Evolutionary conservation across 805 yeast species (phyloP).

Genomic region (Dipodascus geniculatus): DNA sequence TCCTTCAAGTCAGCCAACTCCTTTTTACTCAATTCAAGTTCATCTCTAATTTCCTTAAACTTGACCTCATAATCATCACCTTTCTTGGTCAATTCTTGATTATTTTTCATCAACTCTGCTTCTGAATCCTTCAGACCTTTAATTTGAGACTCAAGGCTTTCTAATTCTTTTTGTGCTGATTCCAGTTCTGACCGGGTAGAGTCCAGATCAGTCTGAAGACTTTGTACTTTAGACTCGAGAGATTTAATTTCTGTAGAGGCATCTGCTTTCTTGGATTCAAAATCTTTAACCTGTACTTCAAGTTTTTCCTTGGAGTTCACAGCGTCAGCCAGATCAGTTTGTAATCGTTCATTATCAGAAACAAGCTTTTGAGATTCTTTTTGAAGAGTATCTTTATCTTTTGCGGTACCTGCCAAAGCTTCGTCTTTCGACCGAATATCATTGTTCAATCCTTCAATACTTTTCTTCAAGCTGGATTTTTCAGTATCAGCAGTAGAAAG

Average conservation of each 20-base stretch:
- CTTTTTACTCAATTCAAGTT: not conserved
- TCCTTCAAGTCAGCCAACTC: not conserved
- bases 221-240: not conserved
- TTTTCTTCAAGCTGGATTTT: conserved; percentile 12
- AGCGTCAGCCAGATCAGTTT: not conserved
- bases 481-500: conserved; percentile 19
- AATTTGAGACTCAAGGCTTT: not conserved
- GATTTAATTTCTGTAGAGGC: not conserved
- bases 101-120: not conserved
- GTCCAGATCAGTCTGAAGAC: not conserved
- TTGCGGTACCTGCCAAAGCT: not conserved
- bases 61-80: not conserved
- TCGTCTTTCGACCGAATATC: too few relatives aligned
- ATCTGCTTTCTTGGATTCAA: not conserved
- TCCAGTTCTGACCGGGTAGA: not conserved
- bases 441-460: not conserved
- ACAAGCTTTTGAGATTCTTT: not conserved
- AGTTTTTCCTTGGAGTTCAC: not conserved
- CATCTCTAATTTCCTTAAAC: not conserved
- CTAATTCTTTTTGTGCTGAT: not conserved
- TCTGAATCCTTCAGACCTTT: not conserved
- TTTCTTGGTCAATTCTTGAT: not conserved
- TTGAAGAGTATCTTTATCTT: not conserved
- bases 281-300: not conserved
- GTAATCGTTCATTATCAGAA: not conserved